A percentile compares a stretch with the other conserved stretches of the same genome.
phyloP scores from a whole-genome alignment of 257 asterid species.

The Nicotiana paniculata region DNA sequence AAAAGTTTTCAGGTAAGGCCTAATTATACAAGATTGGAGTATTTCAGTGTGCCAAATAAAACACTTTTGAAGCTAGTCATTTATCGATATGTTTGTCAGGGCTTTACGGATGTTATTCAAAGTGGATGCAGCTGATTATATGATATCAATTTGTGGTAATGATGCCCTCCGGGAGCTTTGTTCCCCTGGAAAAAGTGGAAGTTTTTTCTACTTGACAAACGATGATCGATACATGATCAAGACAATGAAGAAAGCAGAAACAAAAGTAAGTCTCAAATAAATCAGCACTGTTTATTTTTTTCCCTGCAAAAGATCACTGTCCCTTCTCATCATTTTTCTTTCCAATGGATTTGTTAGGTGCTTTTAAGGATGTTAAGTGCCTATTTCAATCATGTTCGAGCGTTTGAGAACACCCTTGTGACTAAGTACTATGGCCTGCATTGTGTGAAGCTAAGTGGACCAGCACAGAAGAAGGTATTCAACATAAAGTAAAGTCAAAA shows the following conservation, averaged over 20 bases:
- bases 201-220: constrained; percentile 9
- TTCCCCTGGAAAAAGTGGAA: constrained; percentile 12
- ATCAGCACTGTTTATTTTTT: background rate
- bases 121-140: constrained; percentile 11
- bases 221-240: constrained; percentile 10
- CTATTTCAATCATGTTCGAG: constrained; percentile 51
- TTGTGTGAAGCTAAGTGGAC: constrained; percentile 58
- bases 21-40: no score
- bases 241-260: constrained; percentile 8
- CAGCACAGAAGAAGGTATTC: constrained; percentile 62
- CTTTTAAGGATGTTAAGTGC: constrained; percentile 65
- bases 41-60: no score
- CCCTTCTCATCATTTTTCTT: background rate
- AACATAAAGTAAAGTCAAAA: no score
- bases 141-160: constrained; percentile 10
- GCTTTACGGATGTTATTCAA: constrained; percentile 7
- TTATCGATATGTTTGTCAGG: background rate
- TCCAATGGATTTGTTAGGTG: constrained; percentile 29
- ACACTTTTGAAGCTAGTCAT: background rate
- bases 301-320: background rate
- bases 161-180: constrained; percentile 6
- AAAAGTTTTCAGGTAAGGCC: background rate
- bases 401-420: constrained; percentile 56
- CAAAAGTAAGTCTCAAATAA: background rate
- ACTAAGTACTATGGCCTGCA: constrained; percentile 61